Evolutionary conservation across 1,284 basidiomycete species (phyloP).

Genomic region (Leccinum pachyderme): DNA sequence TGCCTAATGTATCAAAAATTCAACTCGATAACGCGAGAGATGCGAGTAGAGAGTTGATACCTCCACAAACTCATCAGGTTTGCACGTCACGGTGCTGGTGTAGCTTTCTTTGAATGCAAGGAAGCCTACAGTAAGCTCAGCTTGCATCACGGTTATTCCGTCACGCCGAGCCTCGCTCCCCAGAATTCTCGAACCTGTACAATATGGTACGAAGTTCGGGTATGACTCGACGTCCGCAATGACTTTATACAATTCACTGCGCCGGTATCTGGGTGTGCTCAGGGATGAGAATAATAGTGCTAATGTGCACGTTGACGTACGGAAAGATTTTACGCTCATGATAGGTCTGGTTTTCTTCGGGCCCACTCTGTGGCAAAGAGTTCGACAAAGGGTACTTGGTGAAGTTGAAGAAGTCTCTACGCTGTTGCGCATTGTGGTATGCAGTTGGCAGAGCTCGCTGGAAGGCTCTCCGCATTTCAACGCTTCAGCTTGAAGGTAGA

Average conservation of each 20-base stretch:
- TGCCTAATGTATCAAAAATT: conserved; percentile 42
- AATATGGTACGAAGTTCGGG: conserved; percentile 87
- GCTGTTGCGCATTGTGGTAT: background rate
- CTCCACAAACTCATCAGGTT: conserved; percentile 74
- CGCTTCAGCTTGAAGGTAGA: background rate
- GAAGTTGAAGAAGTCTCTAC: conserved; percentile 39
- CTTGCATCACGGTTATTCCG: conserved; percentile 61
- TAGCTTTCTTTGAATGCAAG: conserved; percentile 87
- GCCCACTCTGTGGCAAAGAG: conserved; percentile 32
- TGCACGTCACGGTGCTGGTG: conserved; percentile 79
- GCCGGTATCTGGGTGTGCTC: conserved; percentile 57
- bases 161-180: conserved; percentile 31
- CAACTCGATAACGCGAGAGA: background rate
- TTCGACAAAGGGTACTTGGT: conserved; percentile 41
- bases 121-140: conserved; percentile 89
- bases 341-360: conserved; percentile 40
- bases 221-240: conserved; percentile 90
- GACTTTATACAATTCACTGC: conserved; percentile 78
- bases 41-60: conserved; percentile 33
- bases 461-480: conserved; percentile 19
- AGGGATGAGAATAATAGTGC: conserved; percentile 1
- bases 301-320: conserved; percentile 46
- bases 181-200: conserved; percentile 74
- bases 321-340: conserved; percentile 75
- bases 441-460: conserved; percentile 11